These are phyloP conservation scores for Gossypium herbaceum DNA, from an alignment of 345 rosid genomes.

Conservation along the genomic window DNA sequence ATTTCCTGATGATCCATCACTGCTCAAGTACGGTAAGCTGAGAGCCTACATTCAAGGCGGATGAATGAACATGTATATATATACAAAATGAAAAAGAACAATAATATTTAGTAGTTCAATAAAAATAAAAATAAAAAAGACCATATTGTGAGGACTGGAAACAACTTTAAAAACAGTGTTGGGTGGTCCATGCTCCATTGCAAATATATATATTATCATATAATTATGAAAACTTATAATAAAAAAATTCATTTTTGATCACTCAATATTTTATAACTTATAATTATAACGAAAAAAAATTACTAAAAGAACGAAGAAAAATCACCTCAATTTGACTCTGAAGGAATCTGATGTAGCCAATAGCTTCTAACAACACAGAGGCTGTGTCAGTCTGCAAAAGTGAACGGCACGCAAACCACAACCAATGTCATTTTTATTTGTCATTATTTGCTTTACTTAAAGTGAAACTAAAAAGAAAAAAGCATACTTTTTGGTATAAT, in stretches of 20 bases:
- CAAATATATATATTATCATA: too few relatives aligned
- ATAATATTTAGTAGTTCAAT: slow-evolving; percentile 18
- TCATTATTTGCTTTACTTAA: slow-evolving; percentile 12
- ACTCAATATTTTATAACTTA: too few relatives aligned
- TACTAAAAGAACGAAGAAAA: slow-evolving; percentile 18
- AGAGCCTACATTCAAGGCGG: slow-evolving; percentile 60
- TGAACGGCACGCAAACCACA: slow-evolving; percentile 36
- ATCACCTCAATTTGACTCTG: slow-evolving; percentile 96
- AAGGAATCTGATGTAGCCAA: slow-evolving; percentile 99
- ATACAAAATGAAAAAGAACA: neutral
- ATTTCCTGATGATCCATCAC: slow-evolving; percentile 62
- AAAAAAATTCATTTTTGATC: too few relatives aligned
- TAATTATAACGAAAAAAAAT: too few relatives aligned
- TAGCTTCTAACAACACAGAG: slow-evolving; percentile 96
- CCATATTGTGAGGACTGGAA: neutral
- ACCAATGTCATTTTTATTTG: slow-evolving; percentile 30
- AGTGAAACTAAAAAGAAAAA: neutral
- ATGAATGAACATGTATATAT: neutral
- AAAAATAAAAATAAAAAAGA: neutral
- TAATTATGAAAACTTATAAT: too few relatives aligned
- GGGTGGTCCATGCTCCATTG: neutral
- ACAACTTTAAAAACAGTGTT: slow-evolving; percentile 5
- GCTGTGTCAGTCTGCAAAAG: slow-evolving; percentile 99
- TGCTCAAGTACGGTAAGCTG: slow-evolving; percentile 90
- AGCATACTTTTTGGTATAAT: too few relatives aligned